Conservation (phyloP, 2,329 filamentous ascomycete genomes). For the Coniella vitis region DNA sequence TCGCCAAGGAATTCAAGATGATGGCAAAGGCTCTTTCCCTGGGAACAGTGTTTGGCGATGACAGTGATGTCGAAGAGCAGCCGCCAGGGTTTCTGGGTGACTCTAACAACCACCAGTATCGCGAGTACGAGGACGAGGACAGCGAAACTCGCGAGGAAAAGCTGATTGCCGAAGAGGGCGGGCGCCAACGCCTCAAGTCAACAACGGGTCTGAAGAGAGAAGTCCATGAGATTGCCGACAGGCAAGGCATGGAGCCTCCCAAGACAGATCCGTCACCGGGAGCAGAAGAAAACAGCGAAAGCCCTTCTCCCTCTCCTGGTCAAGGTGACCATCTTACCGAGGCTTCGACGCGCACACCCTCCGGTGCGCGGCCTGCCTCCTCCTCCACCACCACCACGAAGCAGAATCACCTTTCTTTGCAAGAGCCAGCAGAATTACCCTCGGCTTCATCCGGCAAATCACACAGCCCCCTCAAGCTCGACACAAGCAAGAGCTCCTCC, state of each 20-base stretch:
- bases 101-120: slow-evolving; percentile 13
- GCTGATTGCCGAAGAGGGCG: slow-evolving; percentile 19
- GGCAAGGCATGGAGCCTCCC: background rate
- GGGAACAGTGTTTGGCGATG: slow-evolving; percentile 34
- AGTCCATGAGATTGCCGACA: slow-evolving; percentile 15
- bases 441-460: slow-evolving; percentile 2
- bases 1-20: slow-evolving; percentile 39
- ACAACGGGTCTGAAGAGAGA: slow-evolving; percentile 25
- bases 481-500: background rate
- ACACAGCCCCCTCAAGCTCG: background rate
- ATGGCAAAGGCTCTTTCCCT: slow-evolving; percentile 35
- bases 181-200: slow-evolving; percentile 28
- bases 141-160: slow-evolving; percentile 19
- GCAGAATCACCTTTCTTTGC: slow-evolving; percentile 6
- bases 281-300: background rate
- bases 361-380: background rate
- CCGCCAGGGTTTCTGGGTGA: slow-evolving; percentile 37
- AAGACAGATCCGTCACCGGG: too few species aligned
- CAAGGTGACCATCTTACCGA: background rate
- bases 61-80: slow-evolving; percentile 29
- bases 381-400: slow-evolving; percentile 4
- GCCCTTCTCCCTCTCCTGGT: background rate
- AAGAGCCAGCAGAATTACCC: slow-evolving; percentile 2
- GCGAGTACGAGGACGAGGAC: slow-evolving; percentile 15
- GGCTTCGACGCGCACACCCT: background rate